These are phyloP conservation scores for Chlamydomonas schloesseri DNA, from an alignment of 139 green algal species.

Conservation along the genomic window DNA sequence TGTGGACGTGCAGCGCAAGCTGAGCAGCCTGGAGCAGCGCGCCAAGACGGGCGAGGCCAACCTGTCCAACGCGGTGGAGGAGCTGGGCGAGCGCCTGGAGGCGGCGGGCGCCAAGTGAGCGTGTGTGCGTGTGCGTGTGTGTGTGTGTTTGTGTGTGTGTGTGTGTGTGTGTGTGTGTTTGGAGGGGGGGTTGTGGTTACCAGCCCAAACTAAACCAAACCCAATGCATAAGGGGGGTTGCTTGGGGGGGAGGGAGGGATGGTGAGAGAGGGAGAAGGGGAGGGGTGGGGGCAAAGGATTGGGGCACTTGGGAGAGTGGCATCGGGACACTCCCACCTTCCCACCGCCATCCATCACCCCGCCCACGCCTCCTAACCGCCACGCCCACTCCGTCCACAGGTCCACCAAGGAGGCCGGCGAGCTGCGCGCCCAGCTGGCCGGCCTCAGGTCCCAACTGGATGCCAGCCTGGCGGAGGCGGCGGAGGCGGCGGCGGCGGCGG, in stretches of 20 bases:
- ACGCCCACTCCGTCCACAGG: slow-evolving; percentile 10
- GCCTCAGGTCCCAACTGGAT: background rate
- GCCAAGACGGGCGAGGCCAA: slow-evolving; percentile 23
- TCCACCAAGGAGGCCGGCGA: background rate
- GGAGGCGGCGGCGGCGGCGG: background rate
- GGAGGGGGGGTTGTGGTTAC: too few relatives aligned
- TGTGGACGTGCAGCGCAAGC: slow-evolving; percentile 43
- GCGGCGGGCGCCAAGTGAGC: background rate
- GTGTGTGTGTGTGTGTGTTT: too few relatives aligned
- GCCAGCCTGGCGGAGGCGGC: background rate
- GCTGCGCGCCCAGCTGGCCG: background rate
- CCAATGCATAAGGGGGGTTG: too few relatives aligned
- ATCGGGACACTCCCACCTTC: background rate
- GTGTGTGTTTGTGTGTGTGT: too few relatives aligned
- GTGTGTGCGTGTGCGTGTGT: too few relatives aligned
- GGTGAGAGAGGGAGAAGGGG: too few relatives aligned
- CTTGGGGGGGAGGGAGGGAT: too few relatives aligned
- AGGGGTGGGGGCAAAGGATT: too few relatives aligned
- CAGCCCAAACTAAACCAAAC: too few relatives aligned
- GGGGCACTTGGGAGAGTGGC: too few relatives aligned
- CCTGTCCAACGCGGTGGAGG: slow-evolving; percentile 29
- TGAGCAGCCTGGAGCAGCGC: slow-evolving; percentile 25
- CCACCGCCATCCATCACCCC: background rate
- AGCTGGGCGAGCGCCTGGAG: slow-evolving; percentile 20
- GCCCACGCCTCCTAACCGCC: background rate